Percentiles rank a stretch among this genome's conserved stretches.
phyloP scores from a whole-genome alignment of 83 land plant species.

The Picea abies region DNA sequence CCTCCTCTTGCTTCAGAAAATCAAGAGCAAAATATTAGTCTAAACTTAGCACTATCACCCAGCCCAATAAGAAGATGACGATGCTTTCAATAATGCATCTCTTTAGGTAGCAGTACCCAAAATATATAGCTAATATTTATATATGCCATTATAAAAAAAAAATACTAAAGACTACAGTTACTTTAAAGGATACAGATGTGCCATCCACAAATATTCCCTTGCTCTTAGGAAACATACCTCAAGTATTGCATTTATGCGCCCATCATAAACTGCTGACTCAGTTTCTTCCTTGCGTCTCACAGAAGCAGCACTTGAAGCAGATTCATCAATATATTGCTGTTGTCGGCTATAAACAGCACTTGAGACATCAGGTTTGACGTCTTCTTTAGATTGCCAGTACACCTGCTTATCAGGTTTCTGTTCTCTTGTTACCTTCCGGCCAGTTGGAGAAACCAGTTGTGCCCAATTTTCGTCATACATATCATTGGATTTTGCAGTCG shows the following conservation, averaged over 20 bases:
- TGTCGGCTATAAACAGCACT: slow-evolving; percentile 18
- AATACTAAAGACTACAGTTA: not conserved
- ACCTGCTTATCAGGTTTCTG: slow-evolving; percentile 51
- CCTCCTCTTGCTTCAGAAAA: slow-evolving; percentile 70
- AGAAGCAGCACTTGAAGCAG: slow-evolving; percentile 25
- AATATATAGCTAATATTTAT: not conserved
- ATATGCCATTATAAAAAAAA: not conserved
- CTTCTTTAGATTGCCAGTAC: slow-evolving; percentile 34
- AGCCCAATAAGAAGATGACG: too few relatives aligned
- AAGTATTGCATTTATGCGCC: slow-evolving; percentile 60
- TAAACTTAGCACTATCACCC: not conserved
- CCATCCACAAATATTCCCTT: not conserved
- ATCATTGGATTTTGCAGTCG: slow-evolving; percentile 31
- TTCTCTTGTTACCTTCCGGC: slow-evolving; percentile 49
- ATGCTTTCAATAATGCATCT: not conserved
- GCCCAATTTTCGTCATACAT: slow-evolving; percentile 41
- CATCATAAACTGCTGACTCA: slow-evolving; percentile 40
- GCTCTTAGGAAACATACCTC: slow-evolving; percentile 43
- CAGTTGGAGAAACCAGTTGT: slow-evolving; percentile 63
- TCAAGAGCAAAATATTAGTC: not conserved
- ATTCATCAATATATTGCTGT: slow-evolving; percentile 32
- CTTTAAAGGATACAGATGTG: not conserved
- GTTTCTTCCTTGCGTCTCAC: slow-evolving; percentile 26
- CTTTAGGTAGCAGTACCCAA: not conserved
- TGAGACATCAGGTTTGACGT: slow-evolving; percentile 30